A percentile compares a stretch with the other conserved stretches of the same genome.
Evolutionary conservation across 2,329 filamentous ascomycete species (phyloP).

Genomic region (Epichloe typhina): DNA sequence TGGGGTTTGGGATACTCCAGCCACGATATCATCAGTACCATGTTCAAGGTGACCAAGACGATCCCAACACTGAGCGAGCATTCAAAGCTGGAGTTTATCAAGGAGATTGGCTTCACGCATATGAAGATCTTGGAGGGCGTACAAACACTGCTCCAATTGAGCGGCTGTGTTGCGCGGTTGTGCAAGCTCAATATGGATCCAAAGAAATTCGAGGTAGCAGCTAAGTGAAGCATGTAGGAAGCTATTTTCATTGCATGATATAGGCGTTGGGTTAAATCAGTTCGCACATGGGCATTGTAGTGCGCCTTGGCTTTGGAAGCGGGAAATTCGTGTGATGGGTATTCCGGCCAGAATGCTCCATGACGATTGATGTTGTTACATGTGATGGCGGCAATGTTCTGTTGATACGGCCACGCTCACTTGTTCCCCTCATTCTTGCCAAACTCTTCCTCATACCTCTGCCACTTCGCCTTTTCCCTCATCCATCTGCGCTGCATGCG

Average conservation of each 20-base stretch:
- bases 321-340: neutral
- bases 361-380: neutral
- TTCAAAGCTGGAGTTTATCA: constrained; percentile 92
- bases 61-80: constrained; percentile 87
- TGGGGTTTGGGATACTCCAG: constrained; percentile 96
- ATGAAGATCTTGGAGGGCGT: constrained; percentile 99
- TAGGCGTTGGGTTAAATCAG: constrained; percentile 20
- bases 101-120: constrained; percentile 96
- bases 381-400: neutral
- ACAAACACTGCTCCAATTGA: constrained; percentile 85
- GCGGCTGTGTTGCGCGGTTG: constrained; percentile 79
- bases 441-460: constrained; percentile 49
- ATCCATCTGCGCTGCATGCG: constrained; percentile 50
- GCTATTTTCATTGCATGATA: constrained; percentile 1
- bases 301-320: neutral
- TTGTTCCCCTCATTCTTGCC: constrained; percentile 28
- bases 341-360: neutral
- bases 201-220: constrained; percentile 49
- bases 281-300: neutral
- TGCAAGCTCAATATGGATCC: constrained; percentile 97
- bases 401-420: constrained; percentile 4
- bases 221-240: constrained; percentile 17
- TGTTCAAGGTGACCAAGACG: constrained; percentile 97
- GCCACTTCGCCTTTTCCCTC: constrained; percentile 55
- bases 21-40: constrained; percentile 96